phyloP scores from a whole-genome alignment of 441 rosid genomes.

The Populus tomentosa region DNA sequence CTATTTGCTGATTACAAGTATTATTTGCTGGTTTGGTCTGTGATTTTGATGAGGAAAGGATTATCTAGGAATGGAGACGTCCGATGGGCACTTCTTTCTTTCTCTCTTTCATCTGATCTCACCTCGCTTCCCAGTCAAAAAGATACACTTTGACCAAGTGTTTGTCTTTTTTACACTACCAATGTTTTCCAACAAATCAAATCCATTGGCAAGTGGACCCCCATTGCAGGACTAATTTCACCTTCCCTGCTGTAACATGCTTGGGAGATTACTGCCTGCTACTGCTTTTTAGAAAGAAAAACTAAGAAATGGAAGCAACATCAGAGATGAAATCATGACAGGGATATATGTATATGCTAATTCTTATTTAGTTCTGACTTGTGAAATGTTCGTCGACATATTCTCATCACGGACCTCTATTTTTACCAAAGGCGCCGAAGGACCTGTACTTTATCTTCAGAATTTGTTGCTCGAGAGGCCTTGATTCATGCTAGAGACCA shows the following conservation, averaged over 20 bases:
- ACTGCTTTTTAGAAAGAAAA: too few species aligned
- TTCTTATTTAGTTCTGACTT: background rate
- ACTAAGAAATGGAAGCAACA: background rate
- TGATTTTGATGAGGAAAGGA: too few species aligned
- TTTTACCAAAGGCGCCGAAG: background rate
- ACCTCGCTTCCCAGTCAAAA: constrained; percentile 1
- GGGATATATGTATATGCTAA: too few species aligned
- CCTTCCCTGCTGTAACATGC: background rate
- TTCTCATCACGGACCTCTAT: background rate
- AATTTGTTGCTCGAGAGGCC: background rate
- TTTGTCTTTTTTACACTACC: background rate
- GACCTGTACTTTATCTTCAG: background rate
- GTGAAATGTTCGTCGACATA: background rate
- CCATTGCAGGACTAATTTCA: background rate
- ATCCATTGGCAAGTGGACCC: background rate
- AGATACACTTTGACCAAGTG: constrained; percentile 5
- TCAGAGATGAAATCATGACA: background rate
- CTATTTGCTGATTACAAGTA: too few species aligned
- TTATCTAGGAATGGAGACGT: background rate
- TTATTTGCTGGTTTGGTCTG: too few species aligned
- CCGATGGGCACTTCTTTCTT: background rate
- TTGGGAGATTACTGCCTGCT: background rate
- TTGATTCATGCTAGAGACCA: background rate
- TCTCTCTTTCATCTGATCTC: too few species aligned
- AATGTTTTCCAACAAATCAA: background rate